A percentile compares a stretch with the other conserved stretches of the same genome.
phyloP scores from a whole-genome alignment of 208 protist genomes.

The Willaertia magna region DNA sequence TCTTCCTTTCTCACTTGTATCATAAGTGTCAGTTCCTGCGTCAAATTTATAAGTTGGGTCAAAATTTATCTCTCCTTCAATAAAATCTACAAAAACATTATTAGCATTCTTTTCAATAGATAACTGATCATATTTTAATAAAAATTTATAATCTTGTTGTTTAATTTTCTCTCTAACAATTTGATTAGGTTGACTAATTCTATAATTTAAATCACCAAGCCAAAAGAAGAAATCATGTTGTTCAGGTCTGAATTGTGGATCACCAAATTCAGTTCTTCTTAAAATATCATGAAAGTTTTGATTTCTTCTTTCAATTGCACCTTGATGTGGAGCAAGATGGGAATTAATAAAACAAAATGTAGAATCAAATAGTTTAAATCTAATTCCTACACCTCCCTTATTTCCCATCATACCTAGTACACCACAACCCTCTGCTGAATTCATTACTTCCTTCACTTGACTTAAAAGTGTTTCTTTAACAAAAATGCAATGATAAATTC shows the following conservation, averaged over 20 bases:
- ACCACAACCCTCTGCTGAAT: neutral
- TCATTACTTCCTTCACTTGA: neutral
- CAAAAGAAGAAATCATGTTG: conserved; percentile 29
- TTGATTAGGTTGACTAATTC: conserved; percentile 57
- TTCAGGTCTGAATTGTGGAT: neutral
- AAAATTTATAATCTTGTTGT: conserved; percentile 25
- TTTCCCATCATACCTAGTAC: conserved; percentile 40
- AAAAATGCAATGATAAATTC: neutral
- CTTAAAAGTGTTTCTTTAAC: neutral
- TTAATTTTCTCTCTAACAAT: conserved; percentile 37
- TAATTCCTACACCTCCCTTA: conserved; percentile 69
- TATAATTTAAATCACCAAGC: conserved; percentile 43
- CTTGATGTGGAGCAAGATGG: conserved; percentile 77
- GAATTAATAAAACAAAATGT: conserved; percentile 66
- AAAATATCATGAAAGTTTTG: conserved; percentile 70
- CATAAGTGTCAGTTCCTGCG: conserved; percentile 54
- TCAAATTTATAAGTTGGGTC: conserved; percentile 63
- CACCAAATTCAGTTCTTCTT: conserved; percentile 19
- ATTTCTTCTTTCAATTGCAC: conserved; percentile 63
- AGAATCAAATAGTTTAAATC: conserved; percentile 53
- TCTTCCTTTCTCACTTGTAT: conserved; percentile 72
- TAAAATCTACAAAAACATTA: conserved; percentile 17
- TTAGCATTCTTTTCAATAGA: neutral
- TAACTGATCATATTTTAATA: conserved; percentile 67
- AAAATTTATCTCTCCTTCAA: conserved; percentile 29